Evolutionary conservation across 2,329 filamentous ascomycete species (phyloP), one percentile per base, ranked within the genome.

Genomic region (Cercospora sesami): DNA sequence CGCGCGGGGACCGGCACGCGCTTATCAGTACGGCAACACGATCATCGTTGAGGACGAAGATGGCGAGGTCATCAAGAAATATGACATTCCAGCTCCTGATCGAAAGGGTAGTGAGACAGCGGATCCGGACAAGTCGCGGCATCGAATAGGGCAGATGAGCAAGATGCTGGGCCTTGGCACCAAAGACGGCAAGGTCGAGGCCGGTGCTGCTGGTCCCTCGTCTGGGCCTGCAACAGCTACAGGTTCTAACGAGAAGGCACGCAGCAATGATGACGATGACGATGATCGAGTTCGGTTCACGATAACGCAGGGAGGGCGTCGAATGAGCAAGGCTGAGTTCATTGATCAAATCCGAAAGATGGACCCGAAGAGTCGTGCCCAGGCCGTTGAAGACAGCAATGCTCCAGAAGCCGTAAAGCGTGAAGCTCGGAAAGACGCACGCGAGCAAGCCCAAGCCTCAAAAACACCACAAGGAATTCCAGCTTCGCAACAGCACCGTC

Each of bases 11-110:
- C 91, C 91, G 12, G 92, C 92, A n/a, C 84, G 90, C 59, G 92
- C 92, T 5, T 96, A 94, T 77, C 91, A 94, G 72, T 94, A 93
- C 75, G 92, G 92, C 70, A 94, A 92, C 77, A 94, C 92, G 82
- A 92, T 96, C 71, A 94, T 96, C 76, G 91, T 96, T 16, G 92
- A 96, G 80, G 91, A 96, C 70, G 90, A 91, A 78, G 90, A 94
- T 73, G 92, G 92, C 53, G 92, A 96, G 77, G 92, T 96, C 33
- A 86, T 96, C 77, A 94, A 94, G 81, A 90, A 91, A 66, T 94
- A 93, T 76, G 89, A 94, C 71, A 85, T 94, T 30, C 89, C 90
- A 0, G 81, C 84, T 0, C 79, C 86, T 2, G 71, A 72, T 4
- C 72, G 75, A 28, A 87, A 84, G 70, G 60, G 69, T 18, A 63